These are phyloP conservation scores for Styphnolobium japonicum DNA, from an alignment of 306 rosid genomes.

Conservation along the genomic window DNA sequence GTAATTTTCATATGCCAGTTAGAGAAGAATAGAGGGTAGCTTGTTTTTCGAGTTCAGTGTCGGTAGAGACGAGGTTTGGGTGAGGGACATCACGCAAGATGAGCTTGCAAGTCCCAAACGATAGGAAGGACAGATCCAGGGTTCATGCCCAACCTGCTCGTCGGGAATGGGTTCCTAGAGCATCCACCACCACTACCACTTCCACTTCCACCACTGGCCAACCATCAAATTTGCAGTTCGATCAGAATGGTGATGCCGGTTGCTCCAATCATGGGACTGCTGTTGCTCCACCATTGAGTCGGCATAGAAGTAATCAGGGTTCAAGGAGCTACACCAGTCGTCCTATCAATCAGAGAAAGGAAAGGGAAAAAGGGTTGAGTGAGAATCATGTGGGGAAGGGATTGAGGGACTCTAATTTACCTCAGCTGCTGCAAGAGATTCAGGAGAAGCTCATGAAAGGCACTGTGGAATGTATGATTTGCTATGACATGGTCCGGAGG, in stretches of 20 bases:
- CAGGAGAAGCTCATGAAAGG: conserved; percentile 74
- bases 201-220: background rate
- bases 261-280: background rate
- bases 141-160: conserved; percentile 42
- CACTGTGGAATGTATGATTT: conserved; percentile 85
- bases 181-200: conserved; percentile 13
- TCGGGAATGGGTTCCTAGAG: conserved; percentile 64
- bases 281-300: conserved; percentile 5
- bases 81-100: conserved; percentile 34
- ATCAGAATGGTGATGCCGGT: background rate
- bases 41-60: conserved; percentile 9
- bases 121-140: conserved; percentile 57
- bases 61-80: conserved; percentile 19
- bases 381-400: conserved; percentile 36
- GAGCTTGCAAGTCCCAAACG: conserved; percentile 52
- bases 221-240: background rate
- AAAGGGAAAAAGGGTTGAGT: conserved; percentile 26
- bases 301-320: conserved; percentile 24
- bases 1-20: background rate
- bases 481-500: conserved; percentile 80
- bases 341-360: conserved; percentile 36
- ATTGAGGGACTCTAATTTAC: conserved; percentile 47
- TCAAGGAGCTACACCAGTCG: conserved; percentile 13
- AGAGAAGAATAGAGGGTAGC: background rate
- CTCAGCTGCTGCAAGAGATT: conserved; percentile 80